Conservation (phyloP, 2,329 filamentous ascomycete species). For the Parastagonospora avenae region DNA sequence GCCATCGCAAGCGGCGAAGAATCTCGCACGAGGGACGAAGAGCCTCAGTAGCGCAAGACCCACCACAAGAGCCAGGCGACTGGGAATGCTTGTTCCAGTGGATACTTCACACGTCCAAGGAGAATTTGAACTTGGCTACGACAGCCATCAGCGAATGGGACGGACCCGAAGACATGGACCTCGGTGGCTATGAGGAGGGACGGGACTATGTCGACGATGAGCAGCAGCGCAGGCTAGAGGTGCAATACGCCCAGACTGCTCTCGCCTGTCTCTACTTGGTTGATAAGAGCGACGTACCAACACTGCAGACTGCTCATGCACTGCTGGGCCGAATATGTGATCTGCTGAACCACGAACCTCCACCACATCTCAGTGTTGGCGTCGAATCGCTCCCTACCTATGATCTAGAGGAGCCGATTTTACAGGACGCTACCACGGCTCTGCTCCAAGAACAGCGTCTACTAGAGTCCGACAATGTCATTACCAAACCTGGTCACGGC, state of each 20-base stretch:
- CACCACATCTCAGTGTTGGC: constrained; percentile 53
- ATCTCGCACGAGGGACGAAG: constrained; percentile 42
- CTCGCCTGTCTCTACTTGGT: constrained; percentile 72
- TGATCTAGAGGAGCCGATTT: constrained; percentile 41
- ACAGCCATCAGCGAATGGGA: constrained; percentile 73
- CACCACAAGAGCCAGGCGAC: constrained; percentile 48
- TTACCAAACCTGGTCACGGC: constrained; percentile 65
- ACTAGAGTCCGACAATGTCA: constrained; percentile 63
- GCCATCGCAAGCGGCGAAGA: constrained; percentile 61
- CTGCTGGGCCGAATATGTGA: constrained; percentile 65
- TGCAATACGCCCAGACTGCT: constrained; percentile 69
- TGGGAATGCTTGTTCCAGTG: constrained; percentile 74
- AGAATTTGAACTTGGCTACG: constrained; percentile 67
- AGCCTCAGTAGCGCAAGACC: constrained; percentile 44
- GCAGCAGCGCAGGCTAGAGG: constrained; percentile 64
- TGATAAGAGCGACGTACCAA: constrained; percentile 63
- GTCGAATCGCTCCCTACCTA: constrained; percentile 52
- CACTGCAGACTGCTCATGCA: constrained; percentile 64
- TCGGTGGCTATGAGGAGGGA: constrained; percentile 62
- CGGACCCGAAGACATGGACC: constrained; percentile 71
- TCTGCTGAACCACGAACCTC: constrained; percentile 65
- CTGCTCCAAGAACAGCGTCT: constrained; percentile 54
- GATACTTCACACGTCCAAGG: constrained; percentile 65
- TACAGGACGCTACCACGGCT: constrained; percentile 38
- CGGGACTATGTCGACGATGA: constrained; percentile 64